Evolutionary conservation across 768 basidiomycete species (phyloP).

Genomic region (Lenzites betulinus): DNA sequence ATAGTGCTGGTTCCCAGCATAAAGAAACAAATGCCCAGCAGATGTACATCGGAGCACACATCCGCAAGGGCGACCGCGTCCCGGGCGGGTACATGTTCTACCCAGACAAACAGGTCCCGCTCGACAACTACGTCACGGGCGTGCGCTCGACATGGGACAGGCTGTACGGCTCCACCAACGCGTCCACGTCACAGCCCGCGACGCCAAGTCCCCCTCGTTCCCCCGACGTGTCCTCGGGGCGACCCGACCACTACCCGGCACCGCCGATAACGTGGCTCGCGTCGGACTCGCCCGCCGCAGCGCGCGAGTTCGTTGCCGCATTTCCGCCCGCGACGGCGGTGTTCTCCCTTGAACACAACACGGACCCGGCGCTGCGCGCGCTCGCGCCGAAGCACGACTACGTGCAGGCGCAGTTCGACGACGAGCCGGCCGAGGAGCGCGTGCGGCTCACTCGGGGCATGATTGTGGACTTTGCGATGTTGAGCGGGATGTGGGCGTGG

Average conservation of each 20-base stretch:
- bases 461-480: constrained; percentile 67
- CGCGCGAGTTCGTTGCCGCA: constrained; percentile 43
- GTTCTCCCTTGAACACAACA: constrained; percentile 50
- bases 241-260: constrained; percentile 26
- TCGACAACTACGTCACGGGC: constrained; percentile 49
- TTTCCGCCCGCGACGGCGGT: constrained; percentile 39
- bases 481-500: constrained; percentile 62
- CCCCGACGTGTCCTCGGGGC: constrained; percentile 9
- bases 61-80: constrained; percentile 62
- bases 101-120: constrained; percentile 42
- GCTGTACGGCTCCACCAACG: constrained; percentile 32
- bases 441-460: constrained; percentile 59
- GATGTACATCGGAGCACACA: constrained; percentile 58
- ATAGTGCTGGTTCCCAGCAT: neutral
- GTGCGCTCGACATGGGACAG: constrained; percentile 44
- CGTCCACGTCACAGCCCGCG: neutral
- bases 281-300: constrained; percentile 55
- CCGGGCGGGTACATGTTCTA: constrained; percentile 14
- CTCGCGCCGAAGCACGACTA: constrained; percentile 58
- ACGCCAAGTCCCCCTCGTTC: too few relatives aligned
- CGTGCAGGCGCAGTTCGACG: constrained; percentile 52
- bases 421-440: constrained; percentile 42
- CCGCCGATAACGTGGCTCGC: constrained; percentile 55
- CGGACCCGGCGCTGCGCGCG: constrained; percentile 42
- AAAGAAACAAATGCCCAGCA: neutral